Percentiles rank a stretch among this genome's conserved stretches.
Conservation (phyloP, 192 early-diverging fungal genomes). For the Coemansia pectinata region DNA sequence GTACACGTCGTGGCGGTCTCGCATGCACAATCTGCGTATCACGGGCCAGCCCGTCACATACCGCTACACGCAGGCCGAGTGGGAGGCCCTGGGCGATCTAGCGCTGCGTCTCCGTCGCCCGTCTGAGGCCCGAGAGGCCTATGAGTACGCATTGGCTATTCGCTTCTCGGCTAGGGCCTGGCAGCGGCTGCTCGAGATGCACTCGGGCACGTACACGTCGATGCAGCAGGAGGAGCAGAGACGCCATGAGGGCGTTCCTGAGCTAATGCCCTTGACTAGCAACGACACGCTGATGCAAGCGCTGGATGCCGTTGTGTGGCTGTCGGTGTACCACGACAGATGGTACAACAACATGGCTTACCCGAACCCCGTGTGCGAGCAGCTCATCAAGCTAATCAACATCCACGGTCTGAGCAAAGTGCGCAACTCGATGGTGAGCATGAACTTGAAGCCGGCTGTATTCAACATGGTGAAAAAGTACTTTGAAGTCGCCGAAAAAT, state of each 20-base stretch:
- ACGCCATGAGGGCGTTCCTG: conserved; percentile 25
- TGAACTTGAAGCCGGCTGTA: conserved; percentile 80
- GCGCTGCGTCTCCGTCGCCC: conserved; percentile 82
- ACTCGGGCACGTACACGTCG: conserved; percentile 61
- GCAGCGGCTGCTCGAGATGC: conserved; percentile 79
- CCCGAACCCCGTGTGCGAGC: conserved; percentile 83
- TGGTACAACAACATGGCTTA: conserved; percentile 92
- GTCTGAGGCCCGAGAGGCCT: conserved; percentile 92
- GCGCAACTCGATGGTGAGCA: conserved; percentile 83
- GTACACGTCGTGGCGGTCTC: conserved; percentile 91
- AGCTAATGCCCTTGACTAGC: conserved; percentile 22
- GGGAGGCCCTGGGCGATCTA: conserved; percentile 97
- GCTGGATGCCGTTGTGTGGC: conserved; percentile 76
- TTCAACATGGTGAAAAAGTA: conserved; percentile 75
- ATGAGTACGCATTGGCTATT: conserved; percentile 81
- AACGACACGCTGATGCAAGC: conserved; percentile 73
- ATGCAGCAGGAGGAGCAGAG: conserved; percentile 58
- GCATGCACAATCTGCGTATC: conserved; percentile 60
- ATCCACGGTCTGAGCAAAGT: conserved; percentile 91
- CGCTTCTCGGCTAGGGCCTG: conserved; percentile 93
- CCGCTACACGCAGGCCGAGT: conserved; percentile 94
- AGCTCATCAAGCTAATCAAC: conserved; percentile 82
- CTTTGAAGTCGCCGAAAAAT: conserved; percentile 68
- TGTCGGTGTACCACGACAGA: conserved; percentile 84
- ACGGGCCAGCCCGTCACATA: conserved; percentile 70